Evolutionary conservation across 108 stramenopile species (phyloP).

Genomic region (Chaetoceros muelleri): DNA sequence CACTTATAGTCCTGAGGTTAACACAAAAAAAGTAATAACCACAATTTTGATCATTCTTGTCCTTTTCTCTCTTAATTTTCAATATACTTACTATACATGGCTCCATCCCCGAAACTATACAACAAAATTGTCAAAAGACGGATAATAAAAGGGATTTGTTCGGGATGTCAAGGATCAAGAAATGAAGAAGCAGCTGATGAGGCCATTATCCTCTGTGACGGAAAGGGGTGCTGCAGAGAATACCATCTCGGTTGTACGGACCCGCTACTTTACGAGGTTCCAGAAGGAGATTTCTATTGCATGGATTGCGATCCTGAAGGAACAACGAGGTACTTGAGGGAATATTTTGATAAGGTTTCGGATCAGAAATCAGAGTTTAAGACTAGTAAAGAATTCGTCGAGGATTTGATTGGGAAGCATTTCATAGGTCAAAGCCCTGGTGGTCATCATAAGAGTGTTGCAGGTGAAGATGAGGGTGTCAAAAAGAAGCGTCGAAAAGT

Average conservation of each 20-base stretch:
- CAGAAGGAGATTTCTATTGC: slow-evolving; percentile 46
- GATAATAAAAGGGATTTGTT: background rate
- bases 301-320: slow-evolving; percentile 36
- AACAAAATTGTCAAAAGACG: background rate
- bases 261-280: slow-evolving; percentile 23
- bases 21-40: too few species aligned
- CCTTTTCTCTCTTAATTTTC: too few species aligned
- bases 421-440: slow-evolving; percentile 11
- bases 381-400: slow-evolving; percentile 25
- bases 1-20: too few species aligned
- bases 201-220: background rate
- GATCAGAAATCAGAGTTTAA: slow-evolving; percentile 14
- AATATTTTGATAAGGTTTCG: slow-evolving; percentile 39
- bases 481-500: background rate
- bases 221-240: slow-evolving; percentile 23
- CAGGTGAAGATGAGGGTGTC: slow-evolving; percentile 3
- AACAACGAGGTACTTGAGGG: slow-evolving; percentile 24
- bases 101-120: background rate
- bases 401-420: slow-evolving; percentile 22
- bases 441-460: background rate
- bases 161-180: background rate
- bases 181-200: background rate
- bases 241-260: slow-evolving; percentile 50
- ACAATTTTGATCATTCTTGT: too few species aligned
- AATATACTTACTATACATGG: too few species aligned